These are phyloP conservation scores for Jatropha podagrica DNA, from an alignment of 441 rosid genomes.

Conservation along the genomic window DNA sequence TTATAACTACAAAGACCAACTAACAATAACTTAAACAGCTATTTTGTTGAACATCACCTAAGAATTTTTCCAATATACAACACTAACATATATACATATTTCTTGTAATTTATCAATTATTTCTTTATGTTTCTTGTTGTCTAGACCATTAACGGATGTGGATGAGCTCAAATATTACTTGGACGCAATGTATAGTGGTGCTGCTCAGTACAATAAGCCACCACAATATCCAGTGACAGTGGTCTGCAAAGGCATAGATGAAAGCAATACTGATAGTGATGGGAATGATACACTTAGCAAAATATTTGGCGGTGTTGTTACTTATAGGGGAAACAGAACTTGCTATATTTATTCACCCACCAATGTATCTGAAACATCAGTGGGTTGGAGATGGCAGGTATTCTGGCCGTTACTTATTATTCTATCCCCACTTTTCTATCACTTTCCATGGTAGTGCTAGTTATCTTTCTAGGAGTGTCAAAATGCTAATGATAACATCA, in stretches of 20 bases:
- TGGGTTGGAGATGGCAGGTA: constrained; percentile 60
- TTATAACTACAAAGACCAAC: no score
- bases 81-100: no score
- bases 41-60: no score
- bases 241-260: constrained; percentile 57
- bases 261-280: constrained; percentile 10
- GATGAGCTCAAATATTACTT: constrained; percentile 44
- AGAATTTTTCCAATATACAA: no score
- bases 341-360: constrained; percentile 36
- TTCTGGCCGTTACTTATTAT: no score
- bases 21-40: no score
- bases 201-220: constrained; percentile 65
- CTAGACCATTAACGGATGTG: constrained; percentile 38
- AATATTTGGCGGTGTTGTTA: constrained; percentile 56
- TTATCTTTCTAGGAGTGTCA: not conserved
- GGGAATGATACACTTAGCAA: constrained; percentile 38
- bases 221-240: constrained; percentile 36
- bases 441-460: not conserved
- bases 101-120: not conserved
- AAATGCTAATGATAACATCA: not conserved
- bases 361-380: constrained; percentile 16
- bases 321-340: constrained; percentile 33
- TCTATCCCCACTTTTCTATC: not conserved
- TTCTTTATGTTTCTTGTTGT: not conserved
- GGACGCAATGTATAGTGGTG: constrained; percentile 24